Evolutionary conservation across 306 rosid species (phyloP).

Genomic region (Herpetospermum pedunculosum): DNA sequence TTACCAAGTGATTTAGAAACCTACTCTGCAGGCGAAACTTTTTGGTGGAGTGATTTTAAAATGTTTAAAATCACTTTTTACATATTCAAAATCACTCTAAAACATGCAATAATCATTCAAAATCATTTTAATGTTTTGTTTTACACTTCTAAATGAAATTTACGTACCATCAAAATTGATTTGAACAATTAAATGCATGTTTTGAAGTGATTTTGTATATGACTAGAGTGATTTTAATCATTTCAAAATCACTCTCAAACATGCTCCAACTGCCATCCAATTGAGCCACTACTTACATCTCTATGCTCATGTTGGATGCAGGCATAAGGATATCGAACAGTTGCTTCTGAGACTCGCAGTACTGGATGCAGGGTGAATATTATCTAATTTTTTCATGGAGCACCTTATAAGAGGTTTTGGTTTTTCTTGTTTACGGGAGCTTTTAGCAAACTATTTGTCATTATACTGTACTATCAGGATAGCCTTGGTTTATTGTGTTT

Average conservation of each 20-base stretch:
- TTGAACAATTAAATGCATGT: too few relatives aligned
- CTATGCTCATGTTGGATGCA: background rate
- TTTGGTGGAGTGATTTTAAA: too few relatives aligned
- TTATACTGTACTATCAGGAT: slow-evolving; percentile 43
- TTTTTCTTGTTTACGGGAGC: slow-evolving; percentile 23
- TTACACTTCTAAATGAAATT: too few relatives aligned
- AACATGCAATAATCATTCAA: too few relatives aligned
- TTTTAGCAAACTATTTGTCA: slow-evolving; percentile 20
- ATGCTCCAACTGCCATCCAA: too few relatives aligned
- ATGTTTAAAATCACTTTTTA: too few relatives aligned
- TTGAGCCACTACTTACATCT: background rate
- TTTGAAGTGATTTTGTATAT: too few relatives aligned
- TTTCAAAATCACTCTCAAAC: too few relatives aligned
- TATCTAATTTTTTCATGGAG: slow-evolving; percentile 45
- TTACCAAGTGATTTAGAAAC: background rate
- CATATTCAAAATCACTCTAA: too few relatives aligned
- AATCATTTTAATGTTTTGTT: too few relatives aligned
- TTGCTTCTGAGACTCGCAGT: slow-evolving; percentile 6
- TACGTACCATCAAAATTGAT: too few relatives aligned
- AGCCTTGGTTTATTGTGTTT: slow-evolving; percentile 29
- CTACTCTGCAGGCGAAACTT: background rate
- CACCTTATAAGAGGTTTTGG: slow-evolving; percentile 10
- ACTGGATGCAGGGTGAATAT: slow-evolving; percentile 27
- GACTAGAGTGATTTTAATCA: too few relatives aligned
- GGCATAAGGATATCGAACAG: slow-evolving; percentile 3